Percentiles rank a stretch among this genome's conserved stretches.
Conservation (phyloP, 148 eudicot genomes). For the Salicornia ramosissima region DNA sequence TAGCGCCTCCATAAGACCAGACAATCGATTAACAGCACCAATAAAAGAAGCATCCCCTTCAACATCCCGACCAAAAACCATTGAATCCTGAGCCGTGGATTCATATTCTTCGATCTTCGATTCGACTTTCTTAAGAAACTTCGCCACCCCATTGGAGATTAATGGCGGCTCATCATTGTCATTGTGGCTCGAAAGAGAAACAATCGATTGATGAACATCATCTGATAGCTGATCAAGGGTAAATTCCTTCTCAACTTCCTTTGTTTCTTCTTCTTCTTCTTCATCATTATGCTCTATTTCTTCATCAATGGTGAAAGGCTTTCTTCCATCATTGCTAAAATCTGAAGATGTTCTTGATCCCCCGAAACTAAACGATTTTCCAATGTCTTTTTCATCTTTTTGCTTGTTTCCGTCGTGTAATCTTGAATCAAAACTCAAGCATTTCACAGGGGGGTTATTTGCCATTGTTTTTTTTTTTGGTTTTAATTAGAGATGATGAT, state of each 20-base stretch:
- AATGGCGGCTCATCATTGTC: conserved; percentile 21
- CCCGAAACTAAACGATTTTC: conserved; percentile 29
- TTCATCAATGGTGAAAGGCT: conserved; percentile 11
- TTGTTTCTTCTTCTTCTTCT: too few species aligned
- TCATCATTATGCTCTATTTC: neutral
- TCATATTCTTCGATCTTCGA: conserved; percentile 38
- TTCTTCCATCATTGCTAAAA: neutral
- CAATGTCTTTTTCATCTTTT: conserved; percentile 9
- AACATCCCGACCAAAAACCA: conserved; percentile 25
- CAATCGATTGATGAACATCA: conserved; percentile 38
- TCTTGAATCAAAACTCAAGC: conserved; percentile 29
- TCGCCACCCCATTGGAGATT: conserved; percentile 37
- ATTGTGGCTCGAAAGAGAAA: neutral
- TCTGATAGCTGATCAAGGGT: conserved; percentile 31
- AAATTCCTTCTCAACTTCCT: conserved; percentile 13
- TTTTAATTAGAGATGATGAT: too few species aligned
- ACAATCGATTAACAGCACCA: conserved; percentile 30
- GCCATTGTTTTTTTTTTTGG: conserved; percentile 22
- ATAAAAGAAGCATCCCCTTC: conserved; percentile 44
- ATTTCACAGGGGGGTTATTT: conserved; percentile 29
- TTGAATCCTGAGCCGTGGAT: conserved; percentile 31
- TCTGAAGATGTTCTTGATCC: neutral
- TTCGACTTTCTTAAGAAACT: conserved; percentile 40
- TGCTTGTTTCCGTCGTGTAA: conserved; percentile 20
- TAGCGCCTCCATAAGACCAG: conserved; percentile 31